These are phyloP conservation scores for Mantamonas sphyraenae DNA, from an alignment of 78 protist species.

Conservation along the genomic window DNA sequence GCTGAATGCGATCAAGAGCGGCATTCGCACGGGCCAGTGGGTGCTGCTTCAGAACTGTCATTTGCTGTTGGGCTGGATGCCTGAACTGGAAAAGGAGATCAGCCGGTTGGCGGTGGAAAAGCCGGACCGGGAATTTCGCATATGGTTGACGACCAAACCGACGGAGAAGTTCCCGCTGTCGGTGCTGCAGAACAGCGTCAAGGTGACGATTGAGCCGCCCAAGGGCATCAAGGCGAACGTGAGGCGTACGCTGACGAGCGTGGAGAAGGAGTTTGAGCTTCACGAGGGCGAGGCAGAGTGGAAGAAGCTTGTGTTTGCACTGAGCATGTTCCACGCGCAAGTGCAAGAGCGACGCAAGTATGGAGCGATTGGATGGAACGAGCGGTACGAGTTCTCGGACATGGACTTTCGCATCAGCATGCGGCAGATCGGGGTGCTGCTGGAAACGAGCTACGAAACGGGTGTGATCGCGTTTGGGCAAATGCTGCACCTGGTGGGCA, in stretches of 20 bases:
- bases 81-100: slow-evolving; percentile 38
- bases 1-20: slow-evolving; percentile 44
- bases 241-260: slow-evolving; percentile 16
- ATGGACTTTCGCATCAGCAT: slow-evolving; percentile 49
- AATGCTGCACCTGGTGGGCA: slow-evolving; percentile 51
- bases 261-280: slow-evolving; percentile 6
- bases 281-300: slow-evolving; percentile 24
- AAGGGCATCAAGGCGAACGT: slow-evolving; percentile 41
- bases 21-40: slow-evolving; percentile 62
- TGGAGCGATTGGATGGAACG: slow-evolving; percentile 79
- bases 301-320: slow-evolving; percentile 46
- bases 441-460: not conserved
- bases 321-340: slow-evolving; percentile 67
- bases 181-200: slow-evolving; percentile 50
- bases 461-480: no score
- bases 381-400: slow-evolving; percentile 65
- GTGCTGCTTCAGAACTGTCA: slow-evolving; percentile 88
- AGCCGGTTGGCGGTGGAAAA: slow-evolving; percentile 33
- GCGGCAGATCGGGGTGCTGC: not conserved
- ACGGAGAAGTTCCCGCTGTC: slow-evolving; percentile 44
- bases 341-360: slow-evolving; percentile 72
- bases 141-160: slow-evolving; percentile 60
- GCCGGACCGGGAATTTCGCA: slow-evolving; percentile 43
- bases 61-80: slow-evolving; percentile 64
- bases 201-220: slow-evolving; percentile 61